Percentiles rank a stretch among this genome's conserved stretches.
Conservation (phyloP, 257 asterid genomes). For the Salvia splendens region DNA sequence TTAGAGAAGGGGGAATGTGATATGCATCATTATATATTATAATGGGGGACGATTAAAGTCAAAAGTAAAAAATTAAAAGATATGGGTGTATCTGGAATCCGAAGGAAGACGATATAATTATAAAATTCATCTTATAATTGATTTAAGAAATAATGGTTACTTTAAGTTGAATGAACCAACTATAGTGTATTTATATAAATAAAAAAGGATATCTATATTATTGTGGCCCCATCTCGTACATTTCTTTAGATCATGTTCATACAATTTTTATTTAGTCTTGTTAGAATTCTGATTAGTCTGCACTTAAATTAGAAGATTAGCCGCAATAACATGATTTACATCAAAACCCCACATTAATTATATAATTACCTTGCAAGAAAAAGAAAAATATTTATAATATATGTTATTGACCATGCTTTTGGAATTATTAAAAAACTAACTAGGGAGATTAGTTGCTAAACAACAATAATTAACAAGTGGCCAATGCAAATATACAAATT, state of each 20-base stretch:
- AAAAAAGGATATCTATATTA: conserved; percentile 35
- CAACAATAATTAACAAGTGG: conserved; percentile 62
- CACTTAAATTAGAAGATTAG: conserved; percentile 47
- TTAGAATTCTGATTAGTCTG: conserved; percentile 38
- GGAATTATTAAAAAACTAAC: conserved; percentile 25
- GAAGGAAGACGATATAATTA: conserved; percentile 45
- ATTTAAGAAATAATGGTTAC: conserved; percentile 18
- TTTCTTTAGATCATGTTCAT: conserved; percentile 27
- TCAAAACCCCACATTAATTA: conserved; percentile 28
- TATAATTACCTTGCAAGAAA: neutral
- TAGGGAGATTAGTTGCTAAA: conserved; percentile 47
- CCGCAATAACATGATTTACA: conserved; percentile 33
- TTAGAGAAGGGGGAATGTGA: conserved; percentile 34
- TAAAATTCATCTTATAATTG: conserved; percentile 38
- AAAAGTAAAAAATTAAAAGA: conserved; percentile 34
- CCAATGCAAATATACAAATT: conserved; percentile 40
- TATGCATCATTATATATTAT: neutral
- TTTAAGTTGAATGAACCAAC: conserved; percentile 50
- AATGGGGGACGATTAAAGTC: conserved; percentile 48
- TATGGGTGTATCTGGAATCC: conserved; percentile 41
- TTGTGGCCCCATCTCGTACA: conserved; percentile 50
- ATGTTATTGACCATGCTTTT: conserved; percentile 33
- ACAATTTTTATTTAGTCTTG: conserved; percentile 22
- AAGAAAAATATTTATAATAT: neutral
- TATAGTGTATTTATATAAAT: conserved; percentile 47